Conservation (phyloP, 2,329 filamentous ascomycete species). For the Sclerotiophoma versabilis region DNA sequence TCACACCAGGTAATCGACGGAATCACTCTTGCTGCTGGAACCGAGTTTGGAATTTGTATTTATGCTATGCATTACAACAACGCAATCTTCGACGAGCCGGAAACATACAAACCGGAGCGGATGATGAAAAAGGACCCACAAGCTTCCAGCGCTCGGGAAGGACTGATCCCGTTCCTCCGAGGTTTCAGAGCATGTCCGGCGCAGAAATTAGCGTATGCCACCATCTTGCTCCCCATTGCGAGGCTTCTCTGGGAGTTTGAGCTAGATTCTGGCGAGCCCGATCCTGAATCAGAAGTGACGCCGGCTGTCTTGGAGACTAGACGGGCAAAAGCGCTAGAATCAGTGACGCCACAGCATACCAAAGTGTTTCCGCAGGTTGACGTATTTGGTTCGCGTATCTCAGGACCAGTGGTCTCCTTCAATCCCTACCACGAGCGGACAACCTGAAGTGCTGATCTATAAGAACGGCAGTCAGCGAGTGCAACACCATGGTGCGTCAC, state of each 20-base stretch:
- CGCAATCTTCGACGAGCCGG: background rate
- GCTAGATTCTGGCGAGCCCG: background rate
- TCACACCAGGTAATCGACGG: background rate
- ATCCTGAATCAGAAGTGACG: background rate
- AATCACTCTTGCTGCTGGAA: background rate
- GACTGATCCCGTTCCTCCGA: background rate
- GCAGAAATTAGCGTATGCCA: background rate
- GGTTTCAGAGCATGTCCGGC: background rate
- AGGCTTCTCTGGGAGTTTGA: background rate
- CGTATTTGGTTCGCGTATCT: background rate
- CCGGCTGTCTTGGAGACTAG: no score
- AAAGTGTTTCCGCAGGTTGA: background rate
- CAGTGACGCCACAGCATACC: background rate
- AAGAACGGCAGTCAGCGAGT: no score
- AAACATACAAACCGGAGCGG: background rate
- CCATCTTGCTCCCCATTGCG: background rate
- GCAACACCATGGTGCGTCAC: no score
- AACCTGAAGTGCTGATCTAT: no score
- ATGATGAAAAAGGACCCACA: background rate
- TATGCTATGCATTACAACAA: background rate
- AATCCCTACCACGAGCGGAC: no score
- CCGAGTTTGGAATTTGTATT: background rate
- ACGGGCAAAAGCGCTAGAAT: no score
- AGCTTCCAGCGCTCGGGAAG: background rate
- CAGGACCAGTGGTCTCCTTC: background rate